Evolutionary conservation across 768 basidiomycete species (phyloP), one percentile per base, ranked within the genome.

Genomic region (Mycena olivaceomarginata): DNA sequence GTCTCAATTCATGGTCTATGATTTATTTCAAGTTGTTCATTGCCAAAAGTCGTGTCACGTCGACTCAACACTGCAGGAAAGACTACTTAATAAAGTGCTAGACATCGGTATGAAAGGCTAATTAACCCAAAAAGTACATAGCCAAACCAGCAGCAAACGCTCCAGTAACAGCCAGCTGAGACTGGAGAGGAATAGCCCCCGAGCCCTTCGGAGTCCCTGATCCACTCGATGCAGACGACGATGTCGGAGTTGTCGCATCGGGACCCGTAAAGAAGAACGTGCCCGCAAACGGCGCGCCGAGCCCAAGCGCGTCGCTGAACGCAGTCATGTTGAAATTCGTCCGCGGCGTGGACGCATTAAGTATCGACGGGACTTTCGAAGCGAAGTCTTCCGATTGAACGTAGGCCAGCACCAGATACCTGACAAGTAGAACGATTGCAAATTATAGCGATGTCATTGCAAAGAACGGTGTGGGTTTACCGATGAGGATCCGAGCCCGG

Each of bases 211-310:
- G 22, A 18, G 57, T 60, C 18, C 5, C 45, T n/a, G 69, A 25
- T 15, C 59, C 3, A 15, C 41, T 62, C 31, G 69, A 51, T 16
- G 16, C 69, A 12, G 69, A 70, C 45, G 45, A 9, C 22, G 69
- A 18, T 18, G 64, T 31, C n/a, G 16, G 6, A 18, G 46, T 48
- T 13, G 77, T 72, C 76, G 82, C 79, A 53, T 81, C 81, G 7
- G 87, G 83, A 4, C 87, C 87, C 18, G 86, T 85, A 41, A 88
- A 80, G 81, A 90, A 90, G 80, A 85, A 90, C 62, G 85, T 88
- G 45, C 89, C 89, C 20, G 87, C 88, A 57, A 89, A 77, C 4
- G 88, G 87, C 39, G 78, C 68, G 1, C 85, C 85, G 18, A 90
- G 82, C 40, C 85, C 81, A 11, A 85, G 76, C 18, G 79, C 81